Conservation (phyloP, 139 green algal species). For the Zygnema circumcarinatum region DNA sequence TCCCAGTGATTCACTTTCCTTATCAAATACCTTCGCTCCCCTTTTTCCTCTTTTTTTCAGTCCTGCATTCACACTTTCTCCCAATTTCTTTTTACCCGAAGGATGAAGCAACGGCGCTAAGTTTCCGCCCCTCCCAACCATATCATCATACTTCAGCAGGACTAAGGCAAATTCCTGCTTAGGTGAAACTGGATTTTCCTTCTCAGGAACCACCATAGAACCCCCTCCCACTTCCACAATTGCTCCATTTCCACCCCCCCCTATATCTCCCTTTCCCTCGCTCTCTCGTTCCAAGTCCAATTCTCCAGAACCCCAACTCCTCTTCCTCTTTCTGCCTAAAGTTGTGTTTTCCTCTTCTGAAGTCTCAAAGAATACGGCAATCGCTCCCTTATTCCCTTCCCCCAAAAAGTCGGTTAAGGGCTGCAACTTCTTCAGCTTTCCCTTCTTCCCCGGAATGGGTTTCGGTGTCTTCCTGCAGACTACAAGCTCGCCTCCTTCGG, state of each 20-base stretch:
- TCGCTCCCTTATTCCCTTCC: neutral
- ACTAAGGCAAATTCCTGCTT: conserved; percentile 21
- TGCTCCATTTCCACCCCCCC: neutral
- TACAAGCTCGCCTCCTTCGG: too few species aligned
- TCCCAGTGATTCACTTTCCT: too few species aligned
- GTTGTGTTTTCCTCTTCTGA: neutral
- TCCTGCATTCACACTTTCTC: too few species aligned
- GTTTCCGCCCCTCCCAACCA: neutral
- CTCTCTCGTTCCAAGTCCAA: neutral
- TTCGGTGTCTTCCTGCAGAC: too few species aligned
- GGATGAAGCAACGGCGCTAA: neutral
- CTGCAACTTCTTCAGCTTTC: neutral
- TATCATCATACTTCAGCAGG: conserved; percentile 14
- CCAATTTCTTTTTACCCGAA: neutral
- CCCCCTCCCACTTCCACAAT: too few species aligned
- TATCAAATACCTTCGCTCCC: too few species aligned
- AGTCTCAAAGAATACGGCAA: neutral
- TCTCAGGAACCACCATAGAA: too few species aligned
- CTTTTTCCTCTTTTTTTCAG: too few species aligned
- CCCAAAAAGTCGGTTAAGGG: neutral
- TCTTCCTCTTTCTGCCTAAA: neutral
- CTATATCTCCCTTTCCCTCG: neutral
- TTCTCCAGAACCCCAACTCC: neutral
- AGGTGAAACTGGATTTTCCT: too few species aligned
- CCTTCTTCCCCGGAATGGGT: too few species aligned